Conservation (phyloP, 2,329 filamentous ascomycete species). For the Aaosphaeria pasadenensis region DNA sequence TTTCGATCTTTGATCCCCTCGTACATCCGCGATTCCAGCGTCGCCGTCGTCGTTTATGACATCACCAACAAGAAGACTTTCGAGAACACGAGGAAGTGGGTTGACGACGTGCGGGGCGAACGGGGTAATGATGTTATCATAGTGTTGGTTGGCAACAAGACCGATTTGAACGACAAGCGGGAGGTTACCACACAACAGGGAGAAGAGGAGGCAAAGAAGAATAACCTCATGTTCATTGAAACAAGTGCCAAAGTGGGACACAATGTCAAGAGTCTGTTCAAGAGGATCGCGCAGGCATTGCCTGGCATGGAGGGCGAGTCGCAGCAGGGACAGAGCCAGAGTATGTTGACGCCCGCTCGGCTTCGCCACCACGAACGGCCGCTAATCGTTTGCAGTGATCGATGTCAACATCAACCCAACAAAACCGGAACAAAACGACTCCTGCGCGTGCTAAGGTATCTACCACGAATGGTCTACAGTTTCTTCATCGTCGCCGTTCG, state of each 20-base stretch:
- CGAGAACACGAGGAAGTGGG: slow-evolving; percentile 99
- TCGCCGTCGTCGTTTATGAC: slow-evolving; percentile 98
- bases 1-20: slow-evolving; percentile 97
- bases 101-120: slow-evolving; percentile 95
- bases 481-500: not conserved
- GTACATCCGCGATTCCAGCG: slow-evolving; percentile 96
- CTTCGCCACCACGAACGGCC: not conserved
- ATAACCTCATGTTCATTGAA: slow-evolving; percentile 98
- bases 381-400: slow-evolving; percentile 62
- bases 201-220: slow-evolving; percentile 97
- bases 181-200: slow-evolving; percentile 96
- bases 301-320: slow-evolving; percentile 96
- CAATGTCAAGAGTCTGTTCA: slow-evolving; percentile 97
- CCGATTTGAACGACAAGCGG: slow-evolving; percentile 95
- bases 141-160: slow-evolving; percentile 98
- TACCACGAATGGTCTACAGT: slow-evolving; percentile 1
- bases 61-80: slow-evolving; percentile 97
- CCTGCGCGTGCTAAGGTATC: slow-evolving; percentile 33
- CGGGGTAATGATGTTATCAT: slow-evolving; percentile 98
- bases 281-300: slow-evolving; percentile 95
- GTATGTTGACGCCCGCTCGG: slow-evolving; percentile 51
- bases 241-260: slow-evolving; percentile 97
- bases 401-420: slow-evolving; percentile 82
- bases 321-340: slow-evolving; percentile 73
- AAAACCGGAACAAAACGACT: slow-evolving; percentile 59